phyloP scores from a whole-genome alignment of 441 rosid genomes.

The Populus hybrid region DNA sequence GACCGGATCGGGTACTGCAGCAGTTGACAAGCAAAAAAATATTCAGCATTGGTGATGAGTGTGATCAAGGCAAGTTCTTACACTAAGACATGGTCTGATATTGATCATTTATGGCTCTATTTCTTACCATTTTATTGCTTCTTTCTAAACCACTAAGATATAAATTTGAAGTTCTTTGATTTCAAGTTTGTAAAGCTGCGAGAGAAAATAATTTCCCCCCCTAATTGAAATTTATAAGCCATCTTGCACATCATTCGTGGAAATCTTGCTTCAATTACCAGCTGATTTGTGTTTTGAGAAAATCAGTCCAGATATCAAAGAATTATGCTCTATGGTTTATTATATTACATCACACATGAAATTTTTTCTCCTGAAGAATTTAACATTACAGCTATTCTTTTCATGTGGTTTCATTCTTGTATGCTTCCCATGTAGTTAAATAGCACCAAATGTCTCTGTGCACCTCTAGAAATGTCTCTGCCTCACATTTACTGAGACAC shows the following conservation, averaged over 20 bases:
- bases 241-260: not conserved
- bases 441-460: too few relatives aligned
- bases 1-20: slow-evolving; percentile 53
- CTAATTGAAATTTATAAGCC: not conserved
- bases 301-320: not conserved
- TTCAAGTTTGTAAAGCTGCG: not conserved
- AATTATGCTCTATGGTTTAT: not conserved
- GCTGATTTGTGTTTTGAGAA: not conserved
- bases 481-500: too few relatives aligned
- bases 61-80: slow-evolving; percentile 56
- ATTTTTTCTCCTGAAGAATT: not conserved
- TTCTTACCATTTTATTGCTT: not conserved
- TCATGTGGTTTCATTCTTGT: too few relatives aligned
- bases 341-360: too few relatives aligned
- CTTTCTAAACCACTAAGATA: not conserved
- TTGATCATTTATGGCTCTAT: not conserved
- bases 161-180: not conserved
- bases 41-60: slow-evolving; percentile 49
- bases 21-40: slow-evolving; percentile 51
- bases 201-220: not conserved
- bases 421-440: too few relatives aligned
- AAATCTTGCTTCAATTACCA: not conserved
- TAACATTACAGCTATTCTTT: too few relatives aligned
- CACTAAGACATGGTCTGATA: slow-evolving; percentile 10
- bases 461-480: too few relatives aligned